Conservation (phyloP, 1,284 basidiomycete genomes). For the Leucoagaricus sp. region DNA sequence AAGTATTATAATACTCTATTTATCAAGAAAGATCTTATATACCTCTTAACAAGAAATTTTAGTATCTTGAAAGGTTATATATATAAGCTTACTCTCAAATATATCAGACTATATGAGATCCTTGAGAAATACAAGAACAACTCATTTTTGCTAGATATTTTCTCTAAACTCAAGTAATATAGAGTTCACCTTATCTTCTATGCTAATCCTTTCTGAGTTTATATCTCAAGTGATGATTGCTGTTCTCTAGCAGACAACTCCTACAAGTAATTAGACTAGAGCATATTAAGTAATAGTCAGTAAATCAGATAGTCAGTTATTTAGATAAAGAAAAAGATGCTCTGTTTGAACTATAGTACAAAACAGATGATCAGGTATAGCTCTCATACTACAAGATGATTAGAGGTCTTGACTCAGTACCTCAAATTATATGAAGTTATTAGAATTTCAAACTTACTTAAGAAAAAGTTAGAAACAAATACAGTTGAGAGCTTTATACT, state of each 20-base stretch:
- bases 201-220: constrained; percentile 11
- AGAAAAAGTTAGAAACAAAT: too few relatives aligned
- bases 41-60: constrained; percentile 36
- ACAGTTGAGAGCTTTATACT: too few relatives aligned
- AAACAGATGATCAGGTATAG: constrained; percentile 13
- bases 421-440: too few relatives aligned
- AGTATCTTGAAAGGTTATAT: constrained; percentile 28
- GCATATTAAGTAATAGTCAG: constrained; percentile 11
- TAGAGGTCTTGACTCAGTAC: too few relatives aligned
- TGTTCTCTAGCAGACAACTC: constrained; percentile 13
- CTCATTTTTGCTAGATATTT: constrained; percentile 32
- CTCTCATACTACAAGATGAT: constrained; percentile 19
- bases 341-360: constrained; percentile 12
- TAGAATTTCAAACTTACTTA: too few relatives aligned
- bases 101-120: constrained; percentile 33
- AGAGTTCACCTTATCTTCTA: constrained; percentile 13
- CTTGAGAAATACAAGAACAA: constrained; percentile 19
- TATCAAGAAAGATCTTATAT: constrained; percentile 25
- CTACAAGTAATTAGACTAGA: constrained; percentile 9
- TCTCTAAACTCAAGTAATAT: constrained; percentile 1
- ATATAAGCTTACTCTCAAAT: constrained; percentile 30
- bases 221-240: constrained; percentile 13
- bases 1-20: constrained; percentile 17
- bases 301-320: constrained; percentile 10
- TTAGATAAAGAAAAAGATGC: constrained; percentile 4